Base-by-base conservation (phyloP, 1,139 yeast species). In the Meyerozyma smithsonii region DNA sequence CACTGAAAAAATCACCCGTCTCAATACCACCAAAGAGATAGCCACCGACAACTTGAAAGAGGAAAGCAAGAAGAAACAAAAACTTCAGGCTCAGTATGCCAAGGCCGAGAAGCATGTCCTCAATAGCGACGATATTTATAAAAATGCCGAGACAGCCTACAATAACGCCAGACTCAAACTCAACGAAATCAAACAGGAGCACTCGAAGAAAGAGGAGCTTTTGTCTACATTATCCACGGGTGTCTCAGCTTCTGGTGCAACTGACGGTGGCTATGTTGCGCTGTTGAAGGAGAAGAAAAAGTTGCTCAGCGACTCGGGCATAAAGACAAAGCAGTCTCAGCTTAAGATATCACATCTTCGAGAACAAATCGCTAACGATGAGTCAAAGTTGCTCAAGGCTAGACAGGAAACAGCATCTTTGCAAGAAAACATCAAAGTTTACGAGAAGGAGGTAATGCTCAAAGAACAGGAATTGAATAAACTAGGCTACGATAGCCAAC, bases 151-250 rank as follows among this genome's bases (percentile, higher is more conserved):
- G 43, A 43, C 46, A 3, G 56, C 69, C 8, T 81, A 76, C 50
- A 66, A 68, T 3, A 49, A 50, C 0, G 62, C 80, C 8, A 79
- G 76, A 39, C 56, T 57, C 1, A 56, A 65, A 32, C 61, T 84
- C 8, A 62, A 60, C 4, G 54, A 58, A 3, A 52, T 79, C 42
- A 81, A 79, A 45, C 66, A 66, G 5, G 69, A 71, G n/a, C 71
- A 75, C 43, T 67, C 70, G 26, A 74, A 70, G 45, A 86, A 85
- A 49, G 95, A 88, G 53, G 97, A 90, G 47, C 69, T 90, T 16
- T 64, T 88, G 12, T 82, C 95, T 4, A 81, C 95, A 0, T 69
- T 94, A 32, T 81, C 92, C 0, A 90, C 97, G 0, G 98, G 98
- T 51, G 81, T 92, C 11, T 85, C 97, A 0, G 77, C 95, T 0